A percentile compares a stretch with the other conserved stretches of the same genome.
These are phyloP conservation scores for Annulohypoxylon bovei DNA, from an alignment of 495 filamentous ascomycete genomes.

Conservation along the genomic window DNA sequence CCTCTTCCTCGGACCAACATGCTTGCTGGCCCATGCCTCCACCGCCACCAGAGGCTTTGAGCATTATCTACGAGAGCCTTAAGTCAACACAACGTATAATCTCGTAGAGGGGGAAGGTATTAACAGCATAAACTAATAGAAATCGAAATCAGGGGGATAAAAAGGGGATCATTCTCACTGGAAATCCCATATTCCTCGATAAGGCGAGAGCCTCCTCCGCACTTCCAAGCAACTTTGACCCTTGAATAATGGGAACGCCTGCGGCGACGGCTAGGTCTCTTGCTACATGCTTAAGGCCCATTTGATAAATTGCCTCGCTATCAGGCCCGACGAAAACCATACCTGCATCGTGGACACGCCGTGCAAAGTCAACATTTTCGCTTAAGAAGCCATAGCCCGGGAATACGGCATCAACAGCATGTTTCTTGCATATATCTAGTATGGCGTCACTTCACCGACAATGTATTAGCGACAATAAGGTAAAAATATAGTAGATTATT, in stretches of 20 bases:
- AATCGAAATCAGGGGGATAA: not conserved
- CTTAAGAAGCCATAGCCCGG: slow-evolving; percentile 60
- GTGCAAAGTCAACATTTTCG: slow-evolving; percentile 68
- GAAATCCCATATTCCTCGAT: slow-evolving; percentile 35
- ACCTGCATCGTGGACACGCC: slow-evolving; percentile 56
- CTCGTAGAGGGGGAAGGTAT: no score
- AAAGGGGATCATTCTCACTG: slow-evolving; percentile 27
- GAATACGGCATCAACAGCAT: slow-evolving; percentile 33
- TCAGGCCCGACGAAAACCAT: slow-evolving; percentile 65
- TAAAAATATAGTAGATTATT: not conserved
- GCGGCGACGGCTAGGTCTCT: slow-evolving; percentile 45
- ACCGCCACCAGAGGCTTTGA: slow-evolving; percentile 62
- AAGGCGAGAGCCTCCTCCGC: slow-evolving; percentile 10
- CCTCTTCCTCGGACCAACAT: slow-evolving; percentile 49
- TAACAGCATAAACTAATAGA: no score
- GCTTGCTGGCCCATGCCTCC: slow-evolving; percentile 62
- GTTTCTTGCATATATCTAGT: slow-evolving; percentile 33
- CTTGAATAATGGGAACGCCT: slow-evolving; percentile 36
- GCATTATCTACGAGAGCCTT: slow-evolving; percentile 11
- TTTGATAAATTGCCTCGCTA: slow-evolving; percentile 61
- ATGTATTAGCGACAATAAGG: slow-evolving; percentile 10
- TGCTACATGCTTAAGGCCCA: slow-evolving; percentile 69
- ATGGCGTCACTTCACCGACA: slow-evolving; percentile 31
- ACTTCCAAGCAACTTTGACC: slow-evolving; percentile 22
- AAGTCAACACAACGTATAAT: not conserved